phyloP scores from a whole-genome alignment of 306 rosid genomes.

The Prunus mira region DNA sequence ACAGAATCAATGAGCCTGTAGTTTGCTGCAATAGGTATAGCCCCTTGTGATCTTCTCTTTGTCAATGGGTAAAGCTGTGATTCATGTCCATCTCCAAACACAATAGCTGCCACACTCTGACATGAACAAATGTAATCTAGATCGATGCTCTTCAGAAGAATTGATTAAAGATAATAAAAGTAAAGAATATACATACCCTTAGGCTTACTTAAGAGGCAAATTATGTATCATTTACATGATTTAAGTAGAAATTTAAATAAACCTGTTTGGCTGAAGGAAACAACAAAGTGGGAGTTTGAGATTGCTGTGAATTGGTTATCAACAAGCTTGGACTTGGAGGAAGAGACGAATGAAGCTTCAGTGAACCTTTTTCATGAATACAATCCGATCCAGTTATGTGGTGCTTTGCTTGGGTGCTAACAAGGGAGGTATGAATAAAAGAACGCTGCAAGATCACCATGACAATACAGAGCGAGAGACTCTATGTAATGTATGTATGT shows the following conservation, averaged over 20 bases:
- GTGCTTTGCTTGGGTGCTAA: constrained; percentile 1
- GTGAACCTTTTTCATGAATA: neutral
- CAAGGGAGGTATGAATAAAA: neutral
- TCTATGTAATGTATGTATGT: neutral
- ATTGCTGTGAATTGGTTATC: constrained; percentile 23
- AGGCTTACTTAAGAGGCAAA: neutral
- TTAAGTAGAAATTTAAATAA: neutral
- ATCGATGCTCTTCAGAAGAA: neutral
- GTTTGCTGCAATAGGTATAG: constrained; percentile 43
- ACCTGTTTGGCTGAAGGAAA: constrained; percentile 30
- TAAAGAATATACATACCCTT: too few relatives aligned
- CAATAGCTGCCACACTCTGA: constrained; percentile 36
- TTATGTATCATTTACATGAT: neutral
- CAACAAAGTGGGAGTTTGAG: constrained; percentile 11
- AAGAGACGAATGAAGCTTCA: constrained; percentile 13
- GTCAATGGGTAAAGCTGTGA: constrained; percentile 41
- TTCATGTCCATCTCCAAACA: constrained; percentile 37
- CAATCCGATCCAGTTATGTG: neutral
- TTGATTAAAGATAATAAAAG: neutral
- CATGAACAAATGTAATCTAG: neutral
- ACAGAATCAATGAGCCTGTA: constrained; percentile 39
- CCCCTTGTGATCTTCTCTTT: constrained; percentile 41
- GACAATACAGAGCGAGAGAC: neutral
- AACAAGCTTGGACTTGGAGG: constrained; percentile 20
- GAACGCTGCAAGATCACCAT: constrained; percentile 25